Evolutionary conservation across 2,329 filamentous ascomycete species (phyloP).

Genomic region (Tolypocladium inflatum): DNA sequence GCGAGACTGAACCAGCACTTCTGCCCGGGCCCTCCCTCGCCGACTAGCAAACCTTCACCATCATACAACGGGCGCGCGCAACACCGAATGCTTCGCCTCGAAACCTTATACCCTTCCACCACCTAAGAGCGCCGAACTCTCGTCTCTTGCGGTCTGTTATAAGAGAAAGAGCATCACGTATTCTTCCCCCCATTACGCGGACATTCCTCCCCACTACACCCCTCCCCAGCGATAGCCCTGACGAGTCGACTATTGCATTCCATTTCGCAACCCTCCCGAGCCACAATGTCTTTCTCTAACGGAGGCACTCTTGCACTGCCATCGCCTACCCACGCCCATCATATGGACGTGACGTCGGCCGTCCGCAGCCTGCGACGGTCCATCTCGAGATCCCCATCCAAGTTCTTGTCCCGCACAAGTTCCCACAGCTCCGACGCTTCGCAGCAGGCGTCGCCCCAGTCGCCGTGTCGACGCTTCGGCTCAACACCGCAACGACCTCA

Average conservation of each 20-base stretch:
- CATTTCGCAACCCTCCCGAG: constrained; percentile 15
- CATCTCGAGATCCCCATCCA: constrained; percentile 87
- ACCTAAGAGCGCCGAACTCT: background rate
- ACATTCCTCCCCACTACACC: constrained; percentile 15
- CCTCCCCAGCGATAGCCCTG: constrained; percentile 10
- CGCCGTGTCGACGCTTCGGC: constrained; percentile 36
- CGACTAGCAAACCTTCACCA: background rate
- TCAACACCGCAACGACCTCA: constrained; percentile 26
- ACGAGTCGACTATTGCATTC: constrained; percentile 12
- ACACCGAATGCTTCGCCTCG: background rate
- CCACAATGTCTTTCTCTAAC: constrained; percentile 48
- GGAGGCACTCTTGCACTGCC: constrained; percentile 73
- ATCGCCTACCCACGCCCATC: constrained; percentile 74
- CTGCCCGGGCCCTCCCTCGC: background rate
- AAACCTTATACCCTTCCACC: background rate
- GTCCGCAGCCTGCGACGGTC: constrained; percentile 80
- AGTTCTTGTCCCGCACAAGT: constrained; percentile 53
- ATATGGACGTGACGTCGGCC: constrained; percentile 72
- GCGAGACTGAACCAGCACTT: background rate
- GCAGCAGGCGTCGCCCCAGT: constrained; percentile 37
- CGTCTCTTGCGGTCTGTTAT: background rate
- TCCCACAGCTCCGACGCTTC: constrained; percentile 41
- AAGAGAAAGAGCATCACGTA: background rate
- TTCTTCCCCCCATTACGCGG: constrained; percentile 1
- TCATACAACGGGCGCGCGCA: background rate